Evolutionary conservation across 805 yeast genomes (phyloP), one percentile per base, ranked within the genome.

Genomic region (Cyberlindnera subsufficiens): DNA sequence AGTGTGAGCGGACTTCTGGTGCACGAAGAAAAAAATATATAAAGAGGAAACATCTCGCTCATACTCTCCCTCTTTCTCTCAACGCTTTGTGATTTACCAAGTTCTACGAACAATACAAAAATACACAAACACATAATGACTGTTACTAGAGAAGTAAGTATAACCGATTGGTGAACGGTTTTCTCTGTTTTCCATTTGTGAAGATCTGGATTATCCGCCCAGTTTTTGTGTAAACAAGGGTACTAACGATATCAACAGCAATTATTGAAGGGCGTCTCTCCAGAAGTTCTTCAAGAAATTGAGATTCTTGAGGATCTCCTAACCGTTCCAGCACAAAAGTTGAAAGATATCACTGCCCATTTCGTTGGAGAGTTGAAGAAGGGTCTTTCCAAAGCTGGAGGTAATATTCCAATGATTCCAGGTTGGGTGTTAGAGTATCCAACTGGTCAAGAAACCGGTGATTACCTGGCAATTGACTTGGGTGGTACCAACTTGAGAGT

Each of bases 401-500:
- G 93, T 45, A 83, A 82, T 64, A 87, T 88, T 59, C 98, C 99
- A 48, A 91, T 91, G 98, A 89, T 84, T 61, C 96, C 96, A 38
- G 86, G 95, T 49, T 91, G 97, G 97, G 97, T 91, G 43, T 71
- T 89, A 74, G 95, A 85, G 59, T 84, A 72, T 71, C 97, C 98
- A 52, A 82, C 91, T 39, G 99, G 99, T 52, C 69, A 79, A 53
- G 99, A 91, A 66, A 75, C 74, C 34, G 99, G 99, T 52, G 82
- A 87, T 53, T 91, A 75, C 66, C 69, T 91, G 61, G 97, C 98
- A 41, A 84, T 93, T 47, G 99, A 91, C 65, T 76, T 91, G 69
- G 99, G 99, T 63, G 99, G 99, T 49, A 91, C 99, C 49, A 91
- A 91, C 70, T 75, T 91, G 65, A 80, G 99, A 64, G 96, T 89